Evolutionary conservation across 352 stramenopile genomes (phyloP).

Genomic region (Phytophthora chlamydospora): DNA sequence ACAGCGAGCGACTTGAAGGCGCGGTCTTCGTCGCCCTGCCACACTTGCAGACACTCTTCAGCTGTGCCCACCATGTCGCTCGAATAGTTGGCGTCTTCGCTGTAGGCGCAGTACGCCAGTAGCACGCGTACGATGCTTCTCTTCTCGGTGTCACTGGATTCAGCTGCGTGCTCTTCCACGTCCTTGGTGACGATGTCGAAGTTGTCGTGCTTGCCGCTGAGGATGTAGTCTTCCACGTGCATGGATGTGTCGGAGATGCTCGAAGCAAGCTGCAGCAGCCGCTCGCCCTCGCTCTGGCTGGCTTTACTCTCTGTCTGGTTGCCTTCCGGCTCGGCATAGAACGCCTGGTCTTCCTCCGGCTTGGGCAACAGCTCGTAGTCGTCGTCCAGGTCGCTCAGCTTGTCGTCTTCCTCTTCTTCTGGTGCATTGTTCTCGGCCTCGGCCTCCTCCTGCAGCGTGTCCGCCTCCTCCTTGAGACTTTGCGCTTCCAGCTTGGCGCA

Average conservation of each 20-base stretch:
- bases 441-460: neutral
- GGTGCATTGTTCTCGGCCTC: constrained; percentile 13
- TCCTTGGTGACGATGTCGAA: constrained; percentile 56
- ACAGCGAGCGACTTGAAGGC: constrained; percentile 77
- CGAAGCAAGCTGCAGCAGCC: constrained; percentile 41
- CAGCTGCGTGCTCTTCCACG: constrained; percentile 42
- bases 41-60: constrained; percentile 68
- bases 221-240: constrained; percentile 65
- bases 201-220: constrained; percentile 57
- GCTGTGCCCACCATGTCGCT: constrained; percentile 68
- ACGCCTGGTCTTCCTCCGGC: constrained; percentile 36
- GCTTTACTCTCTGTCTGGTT: constrained; percentile 25
- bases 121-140: constrained; percentile 63
- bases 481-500: constrained; percentile 18
- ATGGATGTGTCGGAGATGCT: constrained; percentile 43
- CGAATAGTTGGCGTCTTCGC: constrained; percentile 64
- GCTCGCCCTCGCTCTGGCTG: constrained; percentile 31
- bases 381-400: constrained; percentile 45
- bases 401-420: constrained; percentile 36
- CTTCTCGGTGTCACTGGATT: constrained; percentile 43
- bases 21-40: constrained; percentile 67
- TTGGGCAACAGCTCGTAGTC: constrained; percentile 47
- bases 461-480: neutral
- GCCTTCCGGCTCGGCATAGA: constrained; percentile 37
- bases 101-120: constrained; percentile 80